Conservation (phyloP, 768 basidiomycete species). For the Psilocybe cyanescens region DNA sequence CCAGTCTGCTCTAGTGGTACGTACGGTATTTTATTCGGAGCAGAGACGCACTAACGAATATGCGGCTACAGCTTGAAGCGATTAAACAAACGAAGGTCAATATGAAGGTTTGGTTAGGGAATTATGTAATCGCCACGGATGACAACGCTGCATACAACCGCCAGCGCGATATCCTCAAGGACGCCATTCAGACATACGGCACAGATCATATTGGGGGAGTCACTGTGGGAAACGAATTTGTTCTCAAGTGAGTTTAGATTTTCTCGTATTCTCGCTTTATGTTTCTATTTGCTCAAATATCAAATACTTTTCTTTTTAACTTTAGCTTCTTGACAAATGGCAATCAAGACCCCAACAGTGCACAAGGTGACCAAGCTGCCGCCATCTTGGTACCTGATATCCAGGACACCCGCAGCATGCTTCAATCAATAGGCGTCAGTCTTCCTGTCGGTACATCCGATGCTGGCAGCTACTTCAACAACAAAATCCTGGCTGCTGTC, state of each 20-base stretch:
- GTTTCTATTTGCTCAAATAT: neutral
- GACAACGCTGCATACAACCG: slow-evolving; percentile 69
- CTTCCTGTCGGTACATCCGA: slow-evolving; percentile 83
- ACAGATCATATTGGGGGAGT: slow-evolving; percentile 75
- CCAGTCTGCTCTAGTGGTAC: slow-evolving; percentile 72
- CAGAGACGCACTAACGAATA: neutral
- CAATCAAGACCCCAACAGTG: slow-evolving; percentile 56
- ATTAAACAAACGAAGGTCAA: slow-evolving; percentile 90
- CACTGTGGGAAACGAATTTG: slow-evolving; percentile 93
- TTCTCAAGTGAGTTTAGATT: slow-evolving; percentile 63
- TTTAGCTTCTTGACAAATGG: slow-evolving; percentile 62
- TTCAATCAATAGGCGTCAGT: slow-evolving; percentile 55
- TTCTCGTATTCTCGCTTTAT: neutral
- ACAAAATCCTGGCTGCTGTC: slow-evolving; percentile 57
- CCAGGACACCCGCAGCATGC: slow-evolving; percentile 61
- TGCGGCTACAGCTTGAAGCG: slow-evolving; percentile 68
- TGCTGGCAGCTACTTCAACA: slow-evolving; percentile 87
- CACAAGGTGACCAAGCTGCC: slow-evolving; percentile 65
- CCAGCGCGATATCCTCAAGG: slow-evolving; percentile 69
- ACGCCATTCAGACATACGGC: slow-evolving; percentile 79
- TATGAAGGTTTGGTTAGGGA: slow-evolving; percentile 79
- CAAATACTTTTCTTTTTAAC: neutral
- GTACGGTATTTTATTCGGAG: slow-evolving; percentile 24
- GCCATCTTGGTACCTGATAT: slow-evolving; percentile 69
- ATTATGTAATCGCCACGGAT: slow-evolving; percentile 67